These are phyloP conservation scores for Aphanomyces cochlioides DNA, from an alignment of 352 stramenopile species.

Conservation along the genomic window DNA sequence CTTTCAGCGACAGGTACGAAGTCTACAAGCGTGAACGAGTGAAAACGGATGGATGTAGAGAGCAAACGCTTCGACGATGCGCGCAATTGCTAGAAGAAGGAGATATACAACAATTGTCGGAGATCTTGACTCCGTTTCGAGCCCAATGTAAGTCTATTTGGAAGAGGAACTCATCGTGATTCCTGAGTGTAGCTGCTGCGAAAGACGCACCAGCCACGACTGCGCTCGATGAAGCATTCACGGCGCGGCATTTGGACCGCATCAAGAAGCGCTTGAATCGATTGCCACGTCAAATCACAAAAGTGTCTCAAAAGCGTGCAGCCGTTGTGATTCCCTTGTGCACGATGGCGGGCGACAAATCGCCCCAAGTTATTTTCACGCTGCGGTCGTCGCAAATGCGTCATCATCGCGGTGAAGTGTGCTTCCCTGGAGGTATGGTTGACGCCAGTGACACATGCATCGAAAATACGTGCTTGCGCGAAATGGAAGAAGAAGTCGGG, in stretches of 20 bases:
- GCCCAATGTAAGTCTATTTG: constrained; percentile 28
- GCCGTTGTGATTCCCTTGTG: constrained; percentile 96
- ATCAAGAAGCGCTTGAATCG: constrained; percentile 93
- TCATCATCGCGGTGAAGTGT: constrained; percentile 95
- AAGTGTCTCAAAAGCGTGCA: constrained; percentile 87
- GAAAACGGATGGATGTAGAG: constrained; percentile 32
- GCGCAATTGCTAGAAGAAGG: constrained; percentile 66
- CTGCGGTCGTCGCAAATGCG: constrained; percentile 87
- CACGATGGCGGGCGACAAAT: constrained; percentile 82
- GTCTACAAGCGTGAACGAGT: background rate
- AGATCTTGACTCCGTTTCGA: constrained; percentile 73
- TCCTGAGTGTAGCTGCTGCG: constrained; percentile 40
- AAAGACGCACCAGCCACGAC: constrained; percentile 40
- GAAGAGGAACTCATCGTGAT: constrained; percentile 36
- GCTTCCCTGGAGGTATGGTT: constrained; percentile 95
- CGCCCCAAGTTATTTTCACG: constrained; percentile 95
- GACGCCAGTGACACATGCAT: constrained; percentile 91
- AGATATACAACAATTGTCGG: constrained; percentile 65
- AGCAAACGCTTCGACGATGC: constrained; percentile 76
- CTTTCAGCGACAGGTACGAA: constrained; percentile 92
- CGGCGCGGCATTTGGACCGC: constrained; percentile 82
- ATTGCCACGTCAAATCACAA: constrained; percentile 92
- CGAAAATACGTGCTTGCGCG: constrained; percentile 93
- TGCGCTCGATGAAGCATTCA: constrained; percentile 70
- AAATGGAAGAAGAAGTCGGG: constrained; percentile 98